Evolutionary conservation across 2,329 filamentous ascomycete genomes (phyloP).

Genomic region (Lizonia empirigonia): DNA sequence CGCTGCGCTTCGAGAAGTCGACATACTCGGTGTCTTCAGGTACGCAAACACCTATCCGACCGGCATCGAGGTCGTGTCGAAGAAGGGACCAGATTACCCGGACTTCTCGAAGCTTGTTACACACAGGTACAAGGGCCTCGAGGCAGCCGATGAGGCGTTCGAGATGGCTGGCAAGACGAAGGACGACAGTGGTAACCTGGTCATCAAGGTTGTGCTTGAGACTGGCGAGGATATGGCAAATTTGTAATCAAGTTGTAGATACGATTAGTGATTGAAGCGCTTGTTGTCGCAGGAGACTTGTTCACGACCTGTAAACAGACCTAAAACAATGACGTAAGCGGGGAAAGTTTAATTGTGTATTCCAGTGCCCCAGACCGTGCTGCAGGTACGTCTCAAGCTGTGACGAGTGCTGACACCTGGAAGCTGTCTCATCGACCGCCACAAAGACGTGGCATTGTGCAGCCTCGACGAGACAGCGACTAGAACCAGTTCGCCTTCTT

Average conservation of each 20-base stretch:
- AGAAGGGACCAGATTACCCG: constrained; percentile 58
- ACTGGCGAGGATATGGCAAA: constrained; percentile 40
- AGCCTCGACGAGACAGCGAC: not conserved
- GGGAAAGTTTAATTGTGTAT: no score
- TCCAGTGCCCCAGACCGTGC: not conserved
- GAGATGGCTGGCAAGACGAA: constrained; percentile 71
- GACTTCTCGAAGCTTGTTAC: constrained; percentile 75
- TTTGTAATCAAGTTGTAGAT: constrained; percentile 14
- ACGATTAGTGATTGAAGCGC: not conserved
- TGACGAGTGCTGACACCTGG: not conserved
- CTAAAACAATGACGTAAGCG: constrained; percentile 15
- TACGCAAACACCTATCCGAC: constrained; percentile 78
- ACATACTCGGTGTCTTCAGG: constrained; percentile 78
- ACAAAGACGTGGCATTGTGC: not conserved
- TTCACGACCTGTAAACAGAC: constrained; percentile 7
- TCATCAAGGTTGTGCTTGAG: constrained; percentile 71
- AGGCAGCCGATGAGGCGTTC: constrained; percentile 67
- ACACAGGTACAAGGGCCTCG: constrained; percentile 70
- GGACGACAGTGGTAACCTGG: constrained; percentile 70
- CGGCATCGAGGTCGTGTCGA: constrained; percentile 66
- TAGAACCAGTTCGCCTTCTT: constrained; percentile 4
- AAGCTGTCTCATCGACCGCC: not conserved
- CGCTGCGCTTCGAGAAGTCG: constrained; percentile 74
- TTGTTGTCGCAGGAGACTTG: not conserved
- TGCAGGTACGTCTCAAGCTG: not conserved